phyloP scores from a whole-genome alignment of 1,139 yeast genomes.

The Suhomyces choctaworum region DNA sequence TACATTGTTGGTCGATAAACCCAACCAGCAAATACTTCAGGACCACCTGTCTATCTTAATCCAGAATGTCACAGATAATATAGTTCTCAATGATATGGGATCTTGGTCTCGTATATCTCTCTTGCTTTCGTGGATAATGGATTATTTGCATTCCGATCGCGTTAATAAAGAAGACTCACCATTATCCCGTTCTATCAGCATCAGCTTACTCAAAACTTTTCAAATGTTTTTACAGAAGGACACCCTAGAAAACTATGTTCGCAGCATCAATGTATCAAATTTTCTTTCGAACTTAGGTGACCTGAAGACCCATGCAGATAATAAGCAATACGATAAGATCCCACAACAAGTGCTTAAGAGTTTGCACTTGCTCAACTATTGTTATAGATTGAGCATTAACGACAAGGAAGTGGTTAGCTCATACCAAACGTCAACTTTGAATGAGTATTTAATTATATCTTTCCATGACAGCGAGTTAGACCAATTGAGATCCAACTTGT shows the following conservation, averaged over 20 bases:
- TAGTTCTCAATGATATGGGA: conserved; percentile 27
- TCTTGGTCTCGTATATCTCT: conserved; percentile 32
- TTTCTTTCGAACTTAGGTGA: not conserved
- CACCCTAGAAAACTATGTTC: conserved; percentile 21
- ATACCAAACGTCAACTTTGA: conserved; percentile 20
- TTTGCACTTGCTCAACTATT: conserved; percentile 24
- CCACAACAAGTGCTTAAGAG: conserved; percentile 14
- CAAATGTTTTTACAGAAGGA: conserved; percentile 22
- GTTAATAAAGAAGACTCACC: conserved; percentile 6
- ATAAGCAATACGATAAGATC: not conserved
- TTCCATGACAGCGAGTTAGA: conserved; percentile 24
- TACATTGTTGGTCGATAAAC: conserved; percentile 1
- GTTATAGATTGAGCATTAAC: conserved; percentile 13
- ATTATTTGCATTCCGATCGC: conserved; percentile 15
- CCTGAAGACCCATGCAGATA: not conserved
- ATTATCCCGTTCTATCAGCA: conserved; percentile 23
- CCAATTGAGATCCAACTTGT: conserved; percentile 11
- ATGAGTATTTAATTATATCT: conserved; percentile 18
- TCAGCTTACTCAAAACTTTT: conserved; percentile 27
- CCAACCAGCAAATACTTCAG: not conserved
- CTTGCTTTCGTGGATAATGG: conserved; percentile 34
- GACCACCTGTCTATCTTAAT: conserved; percentile 27
- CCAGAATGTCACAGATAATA: conserved; percentile 31
- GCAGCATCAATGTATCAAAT: conserved; percentile 10
- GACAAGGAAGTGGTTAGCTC: conserved; percentile 13